Percentiles rank a stretch among this genome's conserved stretches.
These are phyloP conservation scores for Fusarium lyarnte DNA, from an alignment of 2,329 filamentous ascomycete species.

Conservation along the genomic window DNA sequence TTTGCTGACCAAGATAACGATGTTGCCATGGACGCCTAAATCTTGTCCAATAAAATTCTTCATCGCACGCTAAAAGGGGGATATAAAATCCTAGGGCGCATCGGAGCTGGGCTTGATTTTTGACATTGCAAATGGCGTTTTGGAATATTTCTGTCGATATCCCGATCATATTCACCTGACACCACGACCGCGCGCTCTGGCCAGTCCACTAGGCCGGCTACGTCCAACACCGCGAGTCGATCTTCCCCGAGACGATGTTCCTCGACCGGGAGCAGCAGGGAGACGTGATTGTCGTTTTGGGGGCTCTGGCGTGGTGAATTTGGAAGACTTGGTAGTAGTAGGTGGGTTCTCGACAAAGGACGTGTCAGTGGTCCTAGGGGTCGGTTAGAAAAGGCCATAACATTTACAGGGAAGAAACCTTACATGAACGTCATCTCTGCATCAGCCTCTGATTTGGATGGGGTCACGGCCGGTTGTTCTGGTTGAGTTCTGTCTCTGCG, in stretches of 20 bases:
- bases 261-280: constrained; percentile 53
- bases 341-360: constrained; percentile 89
- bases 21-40: constrained; percentile 49
- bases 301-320: constrained; percentile 54
- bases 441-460: constrained; percentile 53
- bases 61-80: not conserved
- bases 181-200: constrained; percentile 57
- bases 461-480: constrained; percentile 49
- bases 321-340: constrained; percentile 61
- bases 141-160: constrained; percentile 14
- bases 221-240: constrained; percentile 41
- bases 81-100: constrained; percentile 1
- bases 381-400: constrained; percentile 28
- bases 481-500: constrained; percentile 69
- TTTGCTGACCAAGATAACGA: constrained; percentile 38
- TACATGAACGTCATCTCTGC: constrained; percentile 87
- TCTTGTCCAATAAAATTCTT: constrained; percentile 4
- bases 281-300: constrained; percentile 56
- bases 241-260: constrained; percentile 48
- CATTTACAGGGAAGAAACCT: constrained; percentile 45
- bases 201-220: constrained; percentile 58
- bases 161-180: constrained; percentile 50
- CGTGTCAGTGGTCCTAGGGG: constrained; percentile 82
- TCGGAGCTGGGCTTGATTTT: constrained; percentile 17
- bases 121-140: constrained; percentile 28